Evolutionary conservation across 2,329 filamentous ascomycete genomes (phyloP), one percentile per base, ranked within the genome.

Genomic region (Aspergillus puulaauensis): DNA sequence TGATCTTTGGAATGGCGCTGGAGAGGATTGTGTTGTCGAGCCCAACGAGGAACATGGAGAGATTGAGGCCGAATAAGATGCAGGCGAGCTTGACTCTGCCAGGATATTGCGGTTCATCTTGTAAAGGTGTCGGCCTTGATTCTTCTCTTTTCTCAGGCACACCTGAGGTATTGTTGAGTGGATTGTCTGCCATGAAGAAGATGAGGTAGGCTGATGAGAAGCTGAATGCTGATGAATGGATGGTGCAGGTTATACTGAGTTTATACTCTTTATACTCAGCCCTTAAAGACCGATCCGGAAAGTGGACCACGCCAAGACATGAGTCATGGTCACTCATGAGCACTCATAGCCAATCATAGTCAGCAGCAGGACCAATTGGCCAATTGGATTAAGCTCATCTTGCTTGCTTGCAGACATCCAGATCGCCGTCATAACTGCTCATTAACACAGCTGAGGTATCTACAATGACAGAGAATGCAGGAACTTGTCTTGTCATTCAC

Each of bases 1-100:
- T 73, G 41, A 74, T 74, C 27, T 65, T 65, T 8, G 71, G 71
- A 43, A 73, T 74, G 12, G 71, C 71, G 8, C 66, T 72, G 19
- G 66, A 67, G n/a, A 73, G 66, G 54, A 74, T 73, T 35, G 70
- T 73, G 44, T 63, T 63, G 19, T 68, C 66, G 23, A 54, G 52
- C 1, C 52, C 52, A 11, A 47, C 43, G 4, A 54, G 33, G n/a
- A 54, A 54, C 52, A 46, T 39, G 14, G 51, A 19, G 12, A 52
- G 27, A 9, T 11, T 23, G 4, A 45, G 17, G 5, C 43, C 35
- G n/a, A 46, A 6, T 15, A 56, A 14, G 39, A 43, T 39, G 14
- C 24, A 19, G 2, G 48, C 33, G 17, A 45, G 19, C 19, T 37
- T 43, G 2, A 37, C 12, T 31, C 15, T n/a, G 12, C 23, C 21